Conservation (phyloP, 2,329 filamentous ascomycete species). For the Clathrospora elynae region DNA sequence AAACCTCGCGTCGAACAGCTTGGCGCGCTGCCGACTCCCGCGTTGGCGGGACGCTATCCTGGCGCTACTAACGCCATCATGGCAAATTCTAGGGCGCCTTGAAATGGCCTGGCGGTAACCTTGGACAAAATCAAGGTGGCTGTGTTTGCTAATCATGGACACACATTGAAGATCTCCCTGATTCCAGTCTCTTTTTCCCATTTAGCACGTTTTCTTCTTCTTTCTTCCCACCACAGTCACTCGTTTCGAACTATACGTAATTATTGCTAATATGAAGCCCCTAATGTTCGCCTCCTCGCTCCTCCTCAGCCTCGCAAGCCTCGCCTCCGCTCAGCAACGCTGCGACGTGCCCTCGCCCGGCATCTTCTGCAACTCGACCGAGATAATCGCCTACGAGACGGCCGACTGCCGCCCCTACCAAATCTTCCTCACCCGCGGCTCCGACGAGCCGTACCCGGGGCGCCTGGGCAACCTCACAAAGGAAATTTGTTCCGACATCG, state of each 20-base stretch:
- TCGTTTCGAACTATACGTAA: slow-evolving; percentile 3
- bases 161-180: background rate
- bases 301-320: slow-evolving; percentile 13
- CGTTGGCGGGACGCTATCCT: too few species aligned
- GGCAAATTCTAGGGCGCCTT: too few species aligned
- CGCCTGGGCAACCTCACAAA: slow-evolving; percentile 32
- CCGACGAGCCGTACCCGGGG: slow-evolving; percentile 37
- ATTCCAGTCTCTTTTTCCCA: background rate
- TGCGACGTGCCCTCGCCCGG: slow-evolving; percentile 30
- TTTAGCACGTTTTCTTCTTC: background rate
- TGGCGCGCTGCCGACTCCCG: too few species aligned
- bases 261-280: slow-evolving; percentile 19
- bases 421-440: slow-evolving; percentile 36
- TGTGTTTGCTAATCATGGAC: background rate
- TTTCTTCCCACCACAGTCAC: slow-evolving; percentile 9
- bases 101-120: too few species aligned
- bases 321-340: slow-evolving; percentile 28
- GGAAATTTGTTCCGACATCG: slow-evolving; percentile 26
- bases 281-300: slow-evolving; percentile 14
- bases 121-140: background rate
- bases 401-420: slow-evolving; percentile 33
- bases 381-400: slow-evolving; percentile 28
- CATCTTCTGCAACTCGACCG: slow-evolving; percentile 32
- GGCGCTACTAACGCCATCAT: too few species aligned
- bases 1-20: too few species aligned